phyloP scores from a whole-genome alignment of 2,329 filamentous ascomycete genomes.

The Trichoderma sp. region DNA sequence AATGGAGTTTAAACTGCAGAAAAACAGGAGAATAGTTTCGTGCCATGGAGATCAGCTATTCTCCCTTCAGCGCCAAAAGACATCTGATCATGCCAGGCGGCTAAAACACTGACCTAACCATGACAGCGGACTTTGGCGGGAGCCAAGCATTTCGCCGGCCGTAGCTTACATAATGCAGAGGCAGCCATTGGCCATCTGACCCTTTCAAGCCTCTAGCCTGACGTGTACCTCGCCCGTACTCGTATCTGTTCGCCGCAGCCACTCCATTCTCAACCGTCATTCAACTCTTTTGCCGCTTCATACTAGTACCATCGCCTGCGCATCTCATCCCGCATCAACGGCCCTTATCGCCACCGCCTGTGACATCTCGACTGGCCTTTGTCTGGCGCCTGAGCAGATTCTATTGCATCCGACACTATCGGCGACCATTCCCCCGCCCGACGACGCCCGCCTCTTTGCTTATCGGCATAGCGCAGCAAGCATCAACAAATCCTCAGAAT shows the following conservation, averaged over 20 bases:
- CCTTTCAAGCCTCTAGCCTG: conserved; percentile 24
- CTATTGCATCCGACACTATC: not conserved
- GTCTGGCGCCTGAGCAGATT: not conserved
- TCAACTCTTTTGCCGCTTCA: conserved; percentile 10
- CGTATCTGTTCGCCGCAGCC: conserved; percentile 28
- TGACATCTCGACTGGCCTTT: not conserved
- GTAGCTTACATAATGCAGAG: conserved; percentile 25
- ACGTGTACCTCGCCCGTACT: conserved; percentile 29
- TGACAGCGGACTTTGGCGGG: not conserved
- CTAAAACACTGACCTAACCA: not conserved
- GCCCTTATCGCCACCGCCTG: not conserved
- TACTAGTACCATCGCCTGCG: conserved; percentile 13
- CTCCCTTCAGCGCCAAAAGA: not conserved
- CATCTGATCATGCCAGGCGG: not conserved
- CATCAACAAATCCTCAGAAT: conserved; percentile 54
- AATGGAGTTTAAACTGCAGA: too few species aligned
- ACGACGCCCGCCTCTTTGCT: not conserved
- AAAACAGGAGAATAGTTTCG: not conserved
- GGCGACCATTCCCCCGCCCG: not conserved
- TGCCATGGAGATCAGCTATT: not conserved
- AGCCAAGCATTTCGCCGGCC: not conserved
- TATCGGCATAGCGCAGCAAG: conserved; percentile 29
- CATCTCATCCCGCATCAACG: conserved; percentile 18
- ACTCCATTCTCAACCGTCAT: conserved; percentile 25
- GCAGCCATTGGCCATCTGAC: conserved; percentile 25